Evolutionary conservation across 2,329 filamentous ascomycete genomes (phyloP).

Genomic region (Aspergillus aculeatinus): DNA sequence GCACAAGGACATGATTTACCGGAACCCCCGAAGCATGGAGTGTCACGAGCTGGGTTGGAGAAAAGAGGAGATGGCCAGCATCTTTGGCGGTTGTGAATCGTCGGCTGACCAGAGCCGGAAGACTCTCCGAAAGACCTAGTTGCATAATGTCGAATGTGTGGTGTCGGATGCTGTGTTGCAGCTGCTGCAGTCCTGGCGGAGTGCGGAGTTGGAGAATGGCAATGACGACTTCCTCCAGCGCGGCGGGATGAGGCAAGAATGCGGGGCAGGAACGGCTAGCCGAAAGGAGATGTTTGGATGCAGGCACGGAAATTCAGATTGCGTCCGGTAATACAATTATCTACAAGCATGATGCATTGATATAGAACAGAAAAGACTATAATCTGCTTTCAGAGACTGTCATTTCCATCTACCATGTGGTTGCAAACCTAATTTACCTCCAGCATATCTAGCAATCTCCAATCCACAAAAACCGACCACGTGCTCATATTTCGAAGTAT

Average conservation of each 20-base stretch:
- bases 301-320: neutral
- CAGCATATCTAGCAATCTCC: no score
- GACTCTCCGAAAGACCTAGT: conserved; percentile 36
- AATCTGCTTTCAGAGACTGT: no score
- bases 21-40: conserved; percentile 35
- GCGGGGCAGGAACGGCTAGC: neutral
- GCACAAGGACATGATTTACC: conserved; percentile 24
- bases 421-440: no score
- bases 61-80: conserved; percentile 39
- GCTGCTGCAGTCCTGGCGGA: neutral
- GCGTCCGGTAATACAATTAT: no score
- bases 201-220: neutral
- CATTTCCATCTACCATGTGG: no score
- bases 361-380: no score
- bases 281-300: neutral
- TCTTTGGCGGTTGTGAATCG: conserved; percentile 40
- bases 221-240: neutral
- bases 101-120: conserved; percentile 37
- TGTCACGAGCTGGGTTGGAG: conserved; percentile 40
- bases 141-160: conserved; percentile 27
- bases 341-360: no score
- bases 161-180: neutral
- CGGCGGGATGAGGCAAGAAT: neutral
- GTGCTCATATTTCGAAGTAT: no score
- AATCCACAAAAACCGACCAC: no score